phyloP scores from a whole-genome alignment of 352 stramenopile species.

The Phytopythium boreale region DNA sequence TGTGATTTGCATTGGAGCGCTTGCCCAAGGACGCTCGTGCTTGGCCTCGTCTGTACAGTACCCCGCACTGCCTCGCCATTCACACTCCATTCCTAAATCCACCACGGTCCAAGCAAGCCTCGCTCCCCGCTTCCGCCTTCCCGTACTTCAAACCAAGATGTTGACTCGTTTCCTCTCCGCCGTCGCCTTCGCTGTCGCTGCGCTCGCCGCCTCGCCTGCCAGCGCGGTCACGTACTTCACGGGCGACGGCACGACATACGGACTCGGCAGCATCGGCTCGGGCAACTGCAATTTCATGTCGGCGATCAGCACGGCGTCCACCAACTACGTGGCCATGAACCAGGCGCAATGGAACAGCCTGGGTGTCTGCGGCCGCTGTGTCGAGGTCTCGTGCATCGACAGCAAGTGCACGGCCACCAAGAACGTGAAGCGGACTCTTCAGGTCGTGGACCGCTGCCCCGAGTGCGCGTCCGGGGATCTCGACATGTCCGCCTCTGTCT shows the following conservation, averaged over 20 bases:
- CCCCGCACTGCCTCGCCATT: no score
- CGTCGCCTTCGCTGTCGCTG: not conserved
- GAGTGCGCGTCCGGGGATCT: conserved; percentile 37
- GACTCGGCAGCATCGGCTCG: conserved; percentile 19
- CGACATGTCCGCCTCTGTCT: conserved; percentile 29
- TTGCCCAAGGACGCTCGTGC: no score
- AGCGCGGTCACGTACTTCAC: conserved; percentile 15
- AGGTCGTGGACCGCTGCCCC: conserved; percentile 37
- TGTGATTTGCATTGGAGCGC: no score
- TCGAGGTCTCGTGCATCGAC: conserved; percentile 34
- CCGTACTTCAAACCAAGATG: no score
- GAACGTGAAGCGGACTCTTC: conserved; percentile 11
- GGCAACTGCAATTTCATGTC: conserved; percentile 63
- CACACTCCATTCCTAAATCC: not conserved
- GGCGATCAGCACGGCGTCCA: conserved; percentile 18
- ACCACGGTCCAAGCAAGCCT: not conserved
- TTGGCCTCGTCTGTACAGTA: no score
- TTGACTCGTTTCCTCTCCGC: not conserved
- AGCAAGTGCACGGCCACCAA: conserved; percentile 15
- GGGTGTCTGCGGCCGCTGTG: conserved; percentile 39
- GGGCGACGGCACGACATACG: conserved; percentile 48
- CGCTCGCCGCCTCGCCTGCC: not conserved
- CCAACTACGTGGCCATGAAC: conserved; percentile 54
- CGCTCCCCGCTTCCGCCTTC: no score
- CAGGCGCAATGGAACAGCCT: conserved; percentile 38